These are phyloP conservation scores for Begonia fuchsioides DNA, from an alignment of 306 rosid species.

Conservation along the genomic window DNA sequence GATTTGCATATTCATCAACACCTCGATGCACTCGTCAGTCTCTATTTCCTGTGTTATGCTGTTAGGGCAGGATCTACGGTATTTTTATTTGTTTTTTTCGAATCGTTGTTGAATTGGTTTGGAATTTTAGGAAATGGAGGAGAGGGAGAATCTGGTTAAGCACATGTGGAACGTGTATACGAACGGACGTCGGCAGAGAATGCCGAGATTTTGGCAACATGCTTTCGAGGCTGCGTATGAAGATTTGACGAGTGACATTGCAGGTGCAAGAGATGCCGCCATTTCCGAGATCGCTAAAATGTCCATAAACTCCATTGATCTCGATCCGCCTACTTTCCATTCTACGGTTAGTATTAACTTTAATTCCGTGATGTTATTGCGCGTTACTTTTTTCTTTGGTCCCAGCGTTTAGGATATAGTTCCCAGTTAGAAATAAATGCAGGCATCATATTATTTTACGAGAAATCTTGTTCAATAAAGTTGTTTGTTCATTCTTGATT, in stretches of 20 bases:
- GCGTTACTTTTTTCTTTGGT: no score
- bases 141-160: conserved; percentile 92
- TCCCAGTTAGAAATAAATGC: no score
- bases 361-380: no score
- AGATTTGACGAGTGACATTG: conserved; percentile 68
- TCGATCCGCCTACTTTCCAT: conserved; percentile 61
- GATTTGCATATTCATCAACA: conserved; percentile 48
- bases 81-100: no score
- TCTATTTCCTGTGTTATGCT: neutral
- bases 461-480: no score
- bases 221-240: conserved; percentile 95
- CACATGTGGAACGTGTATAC: conserved; percentile 99
- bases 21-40: conserved; percentile 83
- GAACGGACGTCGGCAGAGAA: conserved; percentile 79
- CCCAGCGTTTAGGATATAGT: no score
- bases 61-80: no score
- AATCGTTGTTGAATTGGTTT: neutral
- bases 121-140: conserved; percentile 77
- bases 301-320: conserved; percentile 70
- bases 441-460: no score
- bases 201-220: conserved; percentile 89
- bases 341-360: conserved; percentile 44
- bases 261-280: conserved; percentile 67
- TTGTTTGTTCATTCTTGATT: no score
- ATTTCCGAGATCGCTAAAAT: conserved; percentile 82